Conservation (phyloP, 1,284 basidiomycete genomes). For the Paramarasmius palmivorus region DNA sequence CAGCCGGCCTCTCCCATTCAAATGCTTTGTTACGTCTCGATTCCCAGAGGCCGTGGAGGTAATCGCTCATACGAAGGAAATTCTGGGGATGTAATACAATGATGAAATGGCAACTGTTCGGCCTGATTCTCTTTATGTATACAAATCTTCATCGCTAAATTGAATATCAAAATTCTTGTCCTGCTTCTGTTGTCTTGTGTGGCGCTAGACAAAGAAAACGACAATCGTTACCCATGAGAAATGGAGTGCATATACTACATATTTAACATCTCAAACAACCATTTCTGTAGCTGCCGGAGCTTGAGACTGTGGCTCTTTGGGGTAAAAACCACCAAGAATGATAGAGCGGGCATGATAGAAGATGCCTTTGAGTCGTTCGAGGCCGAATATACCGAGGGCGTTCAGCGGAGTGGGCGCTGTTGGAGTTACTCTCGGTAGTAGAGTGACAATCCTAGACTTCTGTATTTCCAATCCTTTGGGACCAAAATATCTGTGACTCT, state of each 20-base stretch:
- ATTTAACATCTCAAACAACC: neutral
- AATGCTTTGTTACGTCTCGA: neutral
- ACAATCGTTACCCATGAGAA: too few species aligned
- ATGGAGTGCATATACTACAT: too few species aligned
- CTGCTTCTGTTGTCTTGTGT: too few species aligned
- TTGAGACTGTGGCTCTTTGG: neutral
- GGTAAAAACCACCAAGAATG: neutral
- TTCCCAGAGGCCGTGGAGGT: slow-evolving; percentile 3
- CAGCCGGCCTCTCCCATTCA: slow-evolving; percentile 1
- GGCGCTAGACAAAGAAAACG: too few species aligned
- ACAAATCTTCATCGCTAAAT: too few species aligned
- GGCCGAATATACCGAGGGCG: neutral
- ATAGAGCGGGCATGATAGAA: neutral
- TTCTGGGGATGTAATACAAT: too few species aligned
- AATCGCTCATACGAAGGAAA: neutral
- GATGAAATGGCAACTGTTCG: too few species aligned
- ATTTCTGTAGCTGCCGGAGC: neutral
- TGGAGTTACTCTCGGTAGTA: neutral
- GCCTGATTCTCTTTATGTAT: too few species aligned
- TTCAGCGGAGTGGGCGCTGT: too few species aligned
- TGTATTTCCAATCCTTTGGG: neutral
- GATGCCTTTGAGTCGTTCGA: neutral
- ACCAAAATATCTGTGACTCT: neutral
- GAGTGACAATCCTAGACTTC: neutral
- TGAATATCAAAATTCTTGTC: too few species aligned